Conservation (phyloP, 371 early-diverging fungal species). For the Choanephora cucurbitarum region DNA sequence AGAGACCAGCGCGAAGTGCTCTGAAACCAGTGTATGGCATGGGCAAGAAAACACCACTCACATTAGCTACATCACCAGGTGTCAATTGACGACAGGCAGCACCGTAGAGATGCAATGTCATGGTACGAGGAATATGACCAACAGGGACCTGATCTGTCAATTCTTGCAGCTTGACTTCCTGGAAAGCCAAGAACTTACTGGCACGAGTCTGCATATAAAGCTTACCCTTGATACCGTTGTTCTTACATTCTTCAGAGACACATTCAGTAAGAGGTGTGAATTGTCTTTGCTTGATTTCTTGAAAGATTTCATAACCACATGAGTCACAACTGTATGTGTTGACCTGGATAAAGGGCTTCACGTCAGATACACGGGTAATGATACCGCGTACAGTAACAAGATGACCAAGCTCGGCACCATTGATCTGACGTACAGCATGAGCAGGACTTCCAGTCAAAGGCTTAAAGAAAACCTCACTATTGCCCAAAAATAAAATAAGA, state of each 20-base stretch:
- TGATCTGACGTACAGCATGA: constrained; percentile 88
- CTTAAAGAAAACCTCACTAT: constrained; percentile 81
- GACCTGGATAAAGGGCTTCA: constrained; percentile 93
- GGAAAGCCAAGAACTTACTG: constrained; percentile 93
- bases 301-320: constrained; percentile 98
- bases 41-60: constrained; percentile 94
- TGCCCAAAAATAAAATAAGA: not conserved
- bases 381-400: constrained; percentile 94
- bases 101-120: constrained; percentile 91
- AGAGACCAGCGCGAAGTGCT: constrained; percentile 91
- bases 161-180: constrained; percentile 96
- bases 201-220: constrained; percentile 95
- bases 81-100: constrained; percentile 78
- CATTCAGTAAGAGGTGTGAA: constrained; percentile 94
- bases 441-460: constrained; percentile 67
- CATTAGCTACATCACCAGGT: constrained; percentile 92
- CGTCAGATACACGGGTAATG: constrained; percentile 96
- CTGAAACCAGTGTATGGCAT: constrained; percentile 94
- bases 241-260: constrained; percentile 82
- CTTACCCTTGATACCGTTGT: constrained; percentile 84
- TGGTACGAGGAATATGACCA: constrained; percentile 97
- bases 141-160: constrained; percentile 98
- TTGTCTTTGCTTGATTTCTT: constrained; percentile 85
- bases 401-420: constrained; percentile 83
- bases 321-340: constrained; percentile 95